Conservation (phyloP, 2,329 filamentous ascomycete species). For the Talaromyces funiculosus region DNA sequence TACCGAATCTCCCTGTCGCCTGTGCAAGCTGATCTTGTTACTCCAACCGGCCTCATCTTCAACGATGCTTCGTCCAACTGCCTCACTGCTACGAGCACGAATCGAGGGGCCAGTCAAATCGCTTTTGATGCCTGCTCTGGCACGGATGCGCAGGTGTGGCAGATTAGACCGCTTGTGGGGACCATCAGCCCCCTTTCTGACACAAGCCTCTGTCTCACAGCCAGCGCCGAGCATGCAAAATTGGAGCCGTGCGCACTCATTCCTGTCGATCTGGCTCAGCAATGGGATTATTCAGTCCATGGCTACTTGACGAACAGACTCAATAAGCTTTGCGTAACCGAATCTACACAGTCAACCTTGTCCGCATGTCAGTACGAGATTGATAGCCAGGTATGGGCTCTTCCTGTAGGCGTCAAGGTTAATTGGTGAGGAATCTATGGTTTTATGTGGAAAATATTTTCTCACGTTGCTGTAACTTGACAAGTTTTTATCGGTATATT, state of each 20-base stretch:
- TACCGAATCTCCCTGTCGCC: slow-evolving; percentile 37
- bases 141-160: slow-evolving; percentile 42
- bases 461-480: neutral
- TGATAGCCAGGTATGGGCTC: slow-evolving; percentile 43
- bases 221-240: slow-evolving; percentile 5
- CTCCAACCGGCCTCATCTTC: slow-evolving; percentile 47
- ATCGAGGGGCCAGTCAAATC: slow-evolving; percentile 20
- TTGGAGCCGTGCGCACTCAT: slow-evolving; percentile 15
- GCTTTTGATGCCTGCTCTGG: slow-evolving; percentile 36
- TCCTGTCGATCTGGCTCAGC: slow-evolving; percentile 24
- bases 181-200: slow-evolving; percentile 36
- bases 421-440: neutral
- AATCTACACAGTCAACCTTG: slow-evolving; percentile 31
- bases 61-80: slow-evolving; percentile 45
- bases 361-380: slow-evolving; percentile 20
- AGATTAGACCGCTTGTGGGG: slow-evolving; percentile 25
- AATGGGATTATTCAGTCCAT: slow-evolving; percentile 42
- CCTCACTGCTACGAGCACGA: slow-evolving; percentile 29
- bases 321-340: slow-evolving; percentile 36
- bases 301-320: slow-evolving; percentile 40
- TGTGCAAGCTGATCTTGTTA: slow-evolving; percentile 20
- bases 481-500: neutral
- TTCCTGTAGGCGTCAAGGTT: slow-evolving; percentile 37
- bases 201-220: slow-evolving; percentile 29
- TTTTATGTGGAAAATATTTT: neutral